These are phyloP conservation scores for Lactarius akahatsu DNA, from an alignment of 768 basidiomycete genomes.

Conservation along the genomic window DNA sequence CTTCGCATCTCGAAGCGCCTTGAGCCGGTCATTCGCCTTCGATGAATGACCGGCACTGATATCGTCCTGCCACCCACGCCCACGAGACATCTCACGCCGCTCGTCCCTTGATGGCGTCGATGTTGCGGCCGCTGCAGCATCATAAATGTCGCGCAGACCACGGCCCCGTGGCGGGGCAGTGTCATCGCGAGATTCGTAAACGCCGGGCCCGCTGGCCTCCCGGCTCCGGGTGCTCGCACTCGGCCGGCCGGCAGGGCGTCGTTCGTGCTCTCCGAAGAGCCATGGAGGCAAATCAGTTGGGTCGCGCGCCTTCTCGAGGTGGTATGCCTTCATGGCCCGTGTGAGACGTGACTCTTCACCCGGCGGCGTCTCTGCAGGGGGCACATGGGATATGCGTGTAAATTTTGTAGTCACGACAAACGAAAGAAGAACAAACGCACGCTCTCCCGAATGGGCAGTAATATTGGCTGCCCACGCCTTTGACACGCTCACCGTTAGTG, in stretches of 20 bases:
- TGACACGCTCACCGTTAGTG: constrained; percentile 55
- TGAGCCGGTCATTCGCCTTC: constrained; percentile 48
- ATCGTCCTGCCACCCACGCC: constrained; percentile 23
- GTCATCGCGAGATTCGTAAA: constrained; percentile 25
- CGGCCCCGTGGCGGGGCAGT: constrained; percentile 30
- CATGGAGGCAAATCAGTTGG: constrained; percentile 61
- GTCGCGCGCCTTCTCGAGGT: constrained; percentile 57
- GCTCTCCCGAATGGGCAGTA: constrained; percentile 23
- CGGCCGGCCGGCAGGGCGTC: constrained; percentile 36
- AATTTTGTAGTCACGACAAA: not conserved
- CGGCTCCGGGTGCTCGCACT: constrained; percentile 28
- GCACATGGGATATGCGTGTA: not conserved
- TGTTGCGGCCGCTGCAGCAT: constrained; percentile 31
- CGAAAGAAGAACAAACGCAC: constrained; percentile 8
- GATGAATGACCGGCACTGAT: constrained; percentile 33
- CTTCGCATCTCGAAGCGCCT: constrained; percentile 51
- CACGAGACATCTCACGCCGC: not conserved
- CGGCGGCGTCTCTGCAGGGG: constrained; percentile 44
- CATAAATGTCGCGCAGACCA: constrained; percentile 42
- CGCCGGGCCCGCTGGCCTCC: constrained; percentile 19
- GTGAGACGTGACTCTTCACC: constrained; percentile 61
- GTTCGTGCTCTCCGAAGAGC: constrained; percentile 62
- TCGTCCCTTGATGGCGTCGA: not conserved
- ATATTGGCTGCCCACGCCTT: constrained; percentile 49
- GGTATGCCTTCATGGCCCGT: constrained; percentile 67